Evolutionary conservation across 2,329 filamentous ascomycete species (phyloP).

Genomic region (Hypoxylon sp.): DNA sequence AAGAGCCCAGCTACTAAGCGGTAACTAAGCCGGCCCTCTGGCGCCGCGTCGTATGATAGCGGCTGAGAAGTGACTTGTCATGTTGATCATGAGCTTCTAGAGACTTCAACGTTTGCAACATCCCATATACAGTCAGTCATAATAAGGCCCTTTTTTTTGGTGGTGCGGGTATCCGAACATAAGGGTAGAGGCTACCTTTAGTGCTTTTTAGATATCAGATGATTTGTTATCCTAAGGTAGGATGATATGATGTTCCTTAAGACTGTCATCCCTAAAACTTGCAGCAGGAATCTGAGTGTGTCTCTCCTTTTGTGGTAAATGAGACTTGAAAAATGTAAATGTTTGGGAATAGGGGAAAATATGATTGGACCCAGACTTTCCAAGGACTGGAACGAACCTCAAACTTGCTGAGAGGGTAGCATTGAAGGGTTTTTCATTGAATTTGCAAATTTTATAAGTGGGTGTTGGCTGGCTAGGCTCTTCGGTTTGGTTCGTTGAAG

Average conservation of each 20-base stretch:
- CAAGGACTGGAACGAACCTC: constrained; percentile 37
- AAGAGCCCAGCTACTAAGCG: constrained; percentile 43
- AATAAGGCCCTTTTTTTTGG: constrained; percentile 5
- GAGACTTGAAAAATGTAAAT: constrained; percentile 27
- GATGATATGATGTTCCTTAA: constrained; percentile 31
- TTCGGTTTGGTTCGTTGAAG: constrained; percentile 30
- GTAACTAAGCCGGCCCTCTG: constrained; percentile 35
- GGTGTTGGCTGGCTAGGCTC: constrained; percentile 12
- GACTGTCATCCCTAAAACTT: constrained; percentile 27
- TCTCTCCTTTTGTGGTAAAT: constrained; percentile 43
- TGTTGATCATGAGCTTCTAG: constrained; percentile 30
- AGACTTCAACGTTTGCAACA: constrained; percentile 23
- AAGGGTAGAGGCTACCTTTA: neutral
- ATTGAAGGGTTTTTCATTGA: constrained; percentile 37
- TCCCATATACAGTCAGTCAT: constrained; percentile 6
- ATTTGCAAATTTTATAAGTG: constrained; percentile 30
- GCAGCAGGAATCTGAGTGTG: constrained; percentile 29
- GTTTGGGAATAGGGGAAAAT: constrained; percentile 31
- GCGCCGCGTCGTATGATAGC: constrained; percentile 40
- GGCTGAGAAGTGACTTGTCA: constrained; percentile 43
- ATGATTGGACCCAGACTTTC: constrained; percentile 45
- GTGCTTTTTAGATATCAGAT: constrained; percentile 11
- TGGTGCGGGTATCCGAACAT: constrained; percentile 9
- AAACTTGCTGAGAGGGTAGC: constrained; percentile 37
- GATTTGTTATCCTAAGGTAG: constrained; percentile 17